Evolutionary conservation across 2,329 filamentous ascomycete species (phyloP).

Genomic region (Zymoseptoria pseudotritici): DNA sequence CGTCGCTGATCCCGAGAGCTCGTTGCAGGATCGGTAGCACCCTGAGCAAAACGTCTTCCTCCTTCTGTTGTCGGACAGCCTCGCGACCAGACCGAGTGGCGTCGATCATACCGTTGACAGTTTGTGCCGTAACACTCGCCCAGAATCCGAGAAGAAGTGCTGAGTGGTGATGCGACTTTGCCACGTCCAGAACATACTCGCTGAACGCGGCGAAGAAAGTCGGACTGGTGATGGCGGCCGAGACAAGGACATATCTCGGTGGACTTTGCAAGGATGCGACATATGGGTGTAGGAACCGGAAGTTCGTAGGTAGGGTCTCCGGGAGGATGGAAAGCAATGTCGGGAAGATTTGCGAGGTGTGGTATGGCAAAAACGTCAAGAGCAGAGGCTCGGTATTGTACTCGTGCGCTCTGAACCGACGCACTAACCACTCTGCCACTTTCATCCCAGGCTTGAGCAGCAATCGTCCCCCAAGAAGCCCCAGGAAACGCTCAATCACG

Average conservation of each 20-base stretch:
- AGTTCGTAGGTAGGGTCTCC: constrained; percentile 61
- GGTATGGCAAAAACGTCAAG: constrained; percentile 86
- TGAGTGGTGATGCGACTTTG: constrained; percentile 65
- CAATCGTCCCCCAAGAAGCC: constrained; percentile 66
- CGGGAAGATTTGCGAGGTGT: constrained; percentile 75
- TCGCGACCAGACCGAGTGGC: constrained; percentile 66
- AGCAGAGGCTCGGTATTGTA: constrained; percentile 74
- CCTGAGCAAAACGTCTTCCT: constrained; percentile 66
- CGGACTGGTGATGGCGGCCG: constrained; percentile 71
- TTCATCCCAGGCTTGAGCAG: constrained; percentile 83
- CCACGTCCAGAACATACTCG: constrained; percentile 66
- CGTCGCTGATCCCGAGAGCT: constrained; percentile 66
- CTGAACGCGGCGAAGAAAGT: constrained; percentile 72
- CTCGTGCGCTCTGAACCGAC: constrained; percentile 89
- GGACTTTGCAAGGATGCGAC: constrained; percentile 67
- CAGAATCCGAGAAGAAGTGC: constrained; percentile 79
- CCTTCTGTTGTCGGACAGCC: constrained; percentile 69
- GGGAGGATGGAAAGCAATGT: constrained; percentile 84
- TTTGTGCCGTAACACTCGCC: constrained; percentile 80
- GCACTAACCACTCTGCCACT: constrained; percentile 87
- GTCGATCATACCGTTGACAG: constrained; percentile 75
- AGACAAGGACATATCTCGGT: constrained; percentile 73
- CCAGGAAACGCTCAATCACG: constrained; percentile 74
- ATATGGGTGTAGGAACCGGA: constrained; percentile 82
- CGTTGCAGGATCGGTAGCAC: constrained; percentile 66